These are phyloP conservation scores for Nidularia sp. DNA, from an alignment of 768 basidiomycete species.

Conservation along the genomic window DNA sequence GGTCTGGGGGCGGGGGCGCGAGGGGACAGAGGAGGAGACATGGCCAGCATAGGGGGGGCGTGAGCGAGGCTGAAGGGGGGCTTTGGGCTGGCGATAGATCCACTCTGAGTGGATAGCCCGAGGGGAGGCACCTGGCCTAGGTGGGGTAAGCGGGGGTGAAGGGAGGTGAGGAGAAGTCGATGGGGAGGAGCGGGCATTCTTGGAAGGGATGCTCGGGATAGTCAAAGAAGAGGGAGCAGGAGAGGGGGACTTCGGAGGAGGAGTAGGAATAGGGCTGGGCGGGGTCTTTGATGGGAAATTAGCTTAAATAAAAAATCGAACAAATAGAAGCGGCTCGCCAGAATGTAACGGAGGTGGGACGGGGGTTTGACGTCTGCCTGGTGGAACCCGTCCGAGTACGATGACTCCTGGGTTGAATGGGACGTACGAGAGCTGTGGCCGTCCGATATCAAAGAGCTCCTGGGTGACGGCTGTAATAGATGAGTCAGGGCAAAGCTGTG, in stretches of 20 bases:
- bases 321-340: too few relatives aligned
- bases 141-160: conserved; percentile 12
- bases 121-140: background rate
- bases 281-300: conserved; percentile 15
- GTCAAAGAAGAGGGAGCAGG: background rate
- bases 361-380: too few relatives aligned
- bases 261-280: conserved; percentile 8
- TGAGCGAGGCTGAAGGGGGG: conserved; percentile 16
- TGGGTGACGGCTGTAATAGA: conserved; percentile 9
- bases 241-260: conserved; percentile 1
- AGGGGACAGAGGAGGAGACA: conserved; percentile 14
- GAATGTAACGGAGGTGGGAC: too few relatives aligned
- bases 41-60: conserved; percentile 11
- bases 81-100: conserved; percentile 42
- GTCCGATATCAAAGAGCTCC: too few relatives aligned
- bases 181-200: conserved; percentile 4
- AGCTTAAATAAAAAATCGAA: too few relatives aligned
- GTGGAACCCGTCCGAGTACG: too few relatives aligned
- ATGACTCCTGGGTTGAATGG: too few relatives aligned
- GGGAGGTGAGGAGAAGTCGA: conserved; percentile 13
- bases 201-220: background rate
- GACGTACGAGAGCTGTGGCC: too few relatives aligned
- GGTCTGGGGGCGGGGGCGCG: conserved; percentile 21
- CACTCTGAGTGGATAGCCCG: conserved; percentile 16
- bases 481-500: too few relatives aligned